Percentiles rank a stretch among this genome's conserved stretches.
phyloP scores from a whole-genome alignment of 306 rosid genomes.

The Citrullus amarus region DNA sequence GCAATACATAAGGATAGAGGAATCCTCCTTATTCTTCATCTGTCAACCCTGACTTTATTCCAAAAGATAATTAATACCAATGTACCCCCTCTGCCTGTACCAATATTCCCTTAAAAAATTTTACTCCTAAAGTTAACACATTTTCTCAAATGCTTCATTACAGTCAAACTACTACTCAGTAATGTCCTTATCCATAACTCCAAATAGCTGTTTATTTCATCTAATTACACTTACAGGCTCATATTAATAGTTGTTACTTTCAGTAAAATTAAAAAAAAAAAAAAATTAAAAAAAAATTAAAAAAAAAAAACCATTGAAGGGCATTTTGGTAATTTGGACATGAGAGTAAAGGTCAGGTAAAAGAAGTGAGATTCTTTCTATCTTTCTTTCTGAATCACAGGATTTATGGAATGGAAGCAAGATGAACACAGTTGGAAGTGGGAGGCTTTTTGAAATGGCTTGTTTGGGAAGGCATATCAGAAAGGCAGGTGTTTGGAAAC shows the following conservation, averaged over 20 bases:
- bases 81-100: background rate
- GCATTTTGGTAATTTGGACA: background rate
- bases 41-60: constrained; percentile 17
- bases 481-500: background rate
- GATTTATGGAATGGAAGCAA: background rate
- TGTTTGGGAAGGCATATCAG: background rate
- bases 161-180: background rate
- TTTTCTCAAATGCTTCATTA: background rate
- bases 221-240: background rate
- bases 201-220: background rate
- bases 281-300: no score
- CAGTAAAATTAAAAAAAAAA: background rate
- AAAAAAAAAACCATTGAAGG: background rate
- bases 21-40: constrained; percentile 5
- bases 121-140: background rate
- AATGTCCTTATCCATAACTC: background rate
- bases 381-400: background rate
- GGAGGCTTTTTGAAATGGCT: background rate
- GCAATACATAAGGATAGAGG: background rate
- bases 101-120: background rate
- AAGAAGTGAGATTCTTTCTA: background rate
- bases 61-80: constrained; percentile 3
- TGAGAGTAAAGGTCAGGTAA: background rate
- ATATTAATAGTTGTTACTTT: background rate
- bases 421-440: background rate